Conservation (phyloP, 768 basidiomycete genomes). For the Mycena rosella region DNA sequence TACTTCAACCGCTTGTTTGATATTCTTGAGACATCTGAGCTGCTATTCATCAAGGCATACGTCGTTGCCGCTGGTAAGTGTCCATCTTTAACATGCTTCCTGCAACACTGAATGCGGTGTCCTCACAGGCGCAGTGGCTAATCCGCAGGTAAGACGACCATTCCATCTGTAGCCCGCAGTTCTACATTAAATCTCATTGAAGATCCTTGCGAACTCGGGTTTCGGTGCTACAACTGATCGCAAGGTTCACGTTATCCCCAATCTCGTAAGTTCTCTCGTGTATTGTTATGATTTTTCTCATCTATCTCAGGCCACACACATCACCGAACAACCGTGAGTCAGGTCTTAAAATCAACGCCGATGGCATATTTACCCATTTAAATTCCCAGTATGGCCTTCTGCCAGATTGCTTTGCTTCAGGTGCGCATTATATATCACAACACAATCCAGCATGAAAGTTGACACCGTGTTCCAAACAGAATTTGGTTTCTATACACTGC, state of each 20-base stretch:
- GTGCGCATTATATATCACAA: constrained; percentile 1
- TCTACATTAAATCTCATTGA: background rate
- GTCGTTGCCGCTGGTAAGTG: constrained; percentile 17
- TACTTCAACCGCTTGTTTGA: background rate
- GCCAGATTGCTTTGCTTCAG: constrained; percentile 29
- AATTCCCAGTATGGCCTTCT: constrained; percentile 35
- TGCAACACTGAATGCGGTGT: background rate
- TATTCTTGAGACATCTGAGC: background rate
- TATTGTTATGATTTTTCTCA: background rate
- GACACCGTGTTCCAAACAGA: constrained; percentile 4
- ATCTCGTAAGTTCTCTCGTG: constrained; percentile 7
- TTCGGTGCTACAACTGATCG: constrained; percentile 1
- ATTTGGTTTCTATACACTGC: constrained; percentile 1
- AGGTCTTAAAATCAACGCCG: background rate
- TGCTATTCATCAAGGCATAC: constrained; percentile 8
- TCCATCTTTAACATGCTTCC: background rate
- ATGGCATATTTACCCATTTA: background rate
- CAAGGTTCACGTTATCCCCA: constrained; percentile 1
- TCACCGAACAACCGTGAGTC: constrained; percentile 22
- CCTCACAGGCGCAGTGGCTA: constrained; percentile 11
- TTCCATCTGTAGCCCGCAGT: background rate
- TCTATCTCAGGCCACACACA: constrained; percentile 5
- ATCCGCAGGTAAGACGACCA: constrained; percentile 10
- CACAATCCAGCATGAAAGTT: background rate
- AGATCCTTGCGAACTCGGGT: constrained; percentile 20